Evolutionary conservation across 2,329 filamentous ascomycete species (phyloP).

Genomic region (Colletotrichum trifolii): DNA sequence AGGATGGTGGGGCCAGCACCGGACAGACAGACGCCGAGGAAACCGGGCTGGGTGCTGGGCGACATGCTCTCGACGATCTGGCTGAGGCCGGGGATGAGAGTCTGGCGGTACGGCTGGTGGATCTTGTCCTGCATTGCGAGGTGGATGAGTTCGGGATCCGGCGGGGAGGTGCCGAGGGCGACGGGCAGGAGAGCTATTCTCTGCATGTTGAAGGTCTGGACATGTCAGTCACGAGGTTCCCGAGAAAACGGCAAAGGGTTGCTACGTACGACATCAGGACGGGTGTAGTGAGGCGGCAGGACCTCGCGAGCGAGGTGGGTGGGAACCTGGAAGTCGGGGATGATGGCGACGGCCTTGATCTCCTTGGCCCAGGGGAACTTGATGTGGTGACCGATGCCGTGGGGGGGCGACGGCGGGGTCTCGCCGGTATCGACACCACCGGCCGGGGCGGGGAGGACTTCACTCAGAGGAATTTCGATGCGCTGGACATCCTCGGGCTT

Average conservation of each 20-base stretch:
- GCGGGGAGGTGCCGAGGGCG: slow-evolving; percentile 88
- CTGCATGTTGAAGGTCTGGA: slow-evolving; percentile 86
- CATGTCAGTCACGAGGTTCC: not conserved
- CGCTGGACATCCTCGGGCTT: slow-evolving; percentile 88
- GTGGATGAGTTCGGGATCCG: slow-evolving; percentile 93
- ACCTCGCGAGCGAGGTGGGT: slow-evolving; percentile 91
- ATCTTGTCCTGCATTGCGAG: slow-evolving; percentile 99
- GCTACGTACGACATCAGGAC: slow-evolving; percentile 80
- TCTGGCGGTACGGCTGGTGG: slow-evolving; percentile 95
- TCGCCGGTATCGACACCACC: slow-evolving; percentile 92
- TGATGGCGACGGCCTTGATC: slow-evolving; percentile 97
- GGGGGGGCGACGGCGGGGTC: slow-evolving; percentile 86
- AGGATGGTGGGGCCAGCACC: slow-evolving; percentile 96
- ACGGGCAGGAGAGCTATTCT: slow-evolving; percentile 91
- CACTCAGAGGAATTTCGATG: slow-evolving; percentile 92
- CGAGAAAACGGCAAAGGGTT: slow-evolving; percentile 32
- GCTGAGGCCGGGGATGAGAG: slow-evolving; percentile 88
- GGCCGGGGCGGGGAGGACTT: slow-evolving; percentile 90
- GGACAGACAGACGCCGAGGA: slow-evolving; percentile 93
- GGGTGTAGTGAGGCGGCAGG: slow-evolving; percentile 81
- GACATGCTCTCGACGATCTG: slow-evolving; percentile 94
- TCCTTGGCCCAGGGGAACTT: slow-evolving; percentile 94
- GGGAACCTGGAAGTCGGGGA: slow-evolving; percentile 95
- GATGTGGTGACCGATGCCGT: slow-evolving; percentile 95
- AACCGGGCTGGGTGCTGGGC: slow-evolving; percentile 84